phyloP scores from a whole-genome alignment of 306 rosid species.

The Castanea mollissima region DNA sequence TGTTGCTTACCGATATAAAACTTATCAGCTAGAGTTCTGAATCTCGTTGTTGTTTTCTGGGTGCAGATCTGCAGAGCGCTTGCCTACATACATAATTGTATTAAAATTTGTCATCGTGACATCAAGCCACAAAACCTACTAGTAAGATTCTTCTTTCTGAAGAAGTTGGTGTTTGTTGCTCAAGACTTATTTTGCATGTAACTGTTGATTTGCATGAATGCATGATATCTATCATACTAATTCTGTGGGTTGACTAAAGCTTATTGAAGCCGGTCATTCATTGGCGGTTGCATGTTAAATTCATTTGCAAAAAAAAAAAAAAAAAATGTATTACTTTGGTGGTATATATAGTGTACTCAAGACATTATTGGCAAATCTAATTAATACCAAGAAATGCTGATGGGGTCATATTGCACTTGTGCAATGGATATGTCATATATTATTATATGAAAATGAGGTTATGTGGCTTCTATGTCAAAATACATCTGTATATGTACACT shows the following conservation, averaged over 20 bases:
- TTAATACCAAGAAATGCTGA: too few species aligned
- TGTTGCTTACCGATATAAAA: background rate
- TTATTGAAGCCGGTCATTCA: background rate
- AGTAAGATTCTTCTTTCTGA: slow-evolving; percentile 42
- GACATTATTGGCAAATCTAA: background rate
- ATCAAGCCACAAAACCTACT: slow-evolving; percentile 98
- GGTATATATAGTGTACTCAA: slow-evolving; percentile 3
- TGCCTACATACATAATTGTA: slow-evolving; percentile 93
- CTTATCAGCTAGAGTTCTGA: background rate
- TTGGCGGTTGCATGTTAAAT: background rate
- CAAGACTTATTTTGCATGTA: background rate
- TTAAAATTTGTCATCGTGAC: slow-evolving; percentile 96
- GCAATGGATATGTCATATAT: too few species aligned
- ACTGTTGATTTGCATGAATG: background rate
- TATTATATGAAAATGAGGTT: background rate
- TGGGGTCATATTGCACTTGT: too few species aligned
- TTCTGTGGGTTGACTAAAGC: background rate
- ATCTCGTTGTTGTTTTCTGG: slow-evolving; percentile 18
- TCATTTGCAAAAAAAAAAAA: background rate
- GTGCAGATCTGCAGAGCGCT: slow-evolving; percentile 97
- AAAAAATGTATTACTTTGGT: background rate
- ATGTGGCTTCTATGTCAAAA: background rate
- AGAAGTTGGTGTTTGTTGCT: background rate
- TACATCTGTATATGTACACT: background rate
- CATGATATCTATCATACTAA: background rate